These are phyloP conservation scores for Dothistroma septosporum DNA, from an alignment of 2,329 filamentous ascomycete species.

Conservation along the genomic window DNA sequence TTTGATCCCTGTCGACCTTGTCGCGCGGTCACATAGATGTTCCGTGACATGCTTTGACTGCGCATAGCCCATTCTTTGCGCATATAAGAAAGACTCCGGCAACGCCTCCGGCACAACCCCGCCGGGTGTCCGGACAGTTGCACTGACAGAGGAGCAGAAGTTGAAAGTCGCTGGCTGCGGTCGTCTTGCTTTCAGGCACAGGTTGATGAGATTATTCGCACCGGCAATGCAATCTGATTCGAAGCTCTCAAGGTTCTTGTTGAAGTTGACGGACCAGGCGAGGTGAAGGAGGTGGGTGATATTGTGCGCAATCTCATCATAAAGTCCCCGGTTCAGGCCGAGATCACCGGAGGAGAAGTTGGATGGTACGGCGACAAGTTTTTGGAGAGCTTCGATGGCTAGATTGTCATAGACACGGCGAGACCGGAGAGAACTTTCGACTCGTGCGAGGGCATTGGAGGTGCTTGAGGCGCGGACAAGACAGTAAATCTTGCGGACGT, in stretches of 20 bases:
- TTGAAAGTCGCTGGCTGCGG: slow-evolving; percentile 41
- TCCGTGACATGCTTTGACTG: slow-evolving; percentile 4
- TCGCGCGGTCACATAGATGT: slow-evolving; percentile 36
- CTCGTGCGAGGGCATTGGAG: slow-evolving; percentile 31
- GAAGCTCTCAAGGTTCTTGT: slow-evolving; percentile 49
- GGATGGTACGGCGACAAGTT: slow-evolving; percentile 32
- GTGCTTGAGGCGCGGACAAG: slow-evolving; percentile 48
- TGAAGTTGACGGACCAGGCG: slow-evolving; percentile 51
- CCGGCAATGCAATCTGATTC: slow-evolving; percentile 47
- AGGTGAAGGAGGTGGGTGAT: slow-evolving; percentile 3
- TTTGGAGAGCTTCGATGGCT: slow-evolving; percentile 23
- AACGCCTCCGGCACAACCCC: slow-evolving; percentile 36
- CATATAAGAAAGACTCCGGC: slow-evolving; percentile 25
- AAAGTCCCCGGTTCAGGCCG: neutral
- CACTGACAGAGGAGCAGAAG: slow-evolving; percentile 51
- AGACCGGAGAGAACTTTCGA: slow-evolving; percentile 33
- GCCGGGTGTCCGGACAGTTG: slow-evolving; percentile 30
- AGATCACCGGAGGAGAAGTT: slow-evolving; percentile 1
- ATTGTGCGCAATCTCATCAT: neutral
- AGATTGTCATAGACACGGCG: slow-evolving; percentile 36
- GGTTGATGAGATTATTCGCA: slow-evolving; percentile 42
- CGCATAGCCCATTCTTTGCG: slow-evolving; percentile 2
- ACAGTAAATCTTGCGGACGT: slow-evolving; percentile 44
- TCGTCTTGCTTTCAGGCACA: slow-evolving; percentile 35
- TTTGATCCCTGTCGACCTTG: slow-evolving; percentile 17